Conservation (phyloP, 2,329 filamentous ascomycete genomes). For the Scedosporium minutisporum region DNA sequence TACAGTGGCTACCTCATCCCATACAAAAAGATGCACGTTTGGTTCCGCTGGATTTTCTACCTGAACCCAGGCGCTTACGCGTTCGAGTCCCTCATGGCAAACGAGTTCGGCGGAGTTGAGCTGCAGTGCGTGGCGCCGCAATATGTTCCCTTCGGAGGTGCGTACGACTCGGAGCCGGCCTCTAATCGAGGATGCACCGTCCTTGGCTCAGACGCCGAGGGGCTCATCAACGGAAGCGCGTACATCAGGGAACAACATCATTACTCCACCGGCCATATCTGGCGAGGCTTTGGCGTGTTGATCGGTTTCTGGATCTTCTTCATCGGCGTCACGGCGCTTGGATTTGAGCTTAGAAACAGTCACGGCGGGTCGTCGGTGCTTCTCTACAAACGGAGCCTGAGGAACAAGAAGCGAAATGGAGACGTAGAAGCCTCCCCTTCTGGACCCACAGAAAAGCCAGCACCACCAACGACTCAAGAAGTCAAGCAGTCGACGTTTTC, state of each 20-base stretch:
- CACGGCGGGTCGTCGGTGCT: slow-evolving; percentile 53
- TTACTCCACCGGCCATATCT: slow-evolving; percentile 50
- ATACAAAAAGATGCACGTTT: slow-evolving; percentile 31
- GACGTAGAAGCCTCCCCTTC: slow-evolving; percentile 21
- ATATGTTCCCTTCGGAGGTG: slow-evolving; percentile 42
- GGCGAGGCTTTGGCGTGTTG: slow-evolving; percentile 71
- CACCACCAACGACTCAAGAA: slow-evolving; percentile 15
- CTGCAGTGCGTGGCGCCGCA: slow-evolving; percentile 51
- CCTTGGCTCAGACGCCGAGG: slow-evolving; percentile 34
- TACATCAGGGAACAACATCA: slow-evolving; percentile 45
- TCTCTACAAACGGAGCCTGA: slow-evolving; percentile 54
- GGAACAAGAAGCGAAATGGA: slow-evolving; percentile 23
- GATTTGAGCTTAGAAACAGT: slow-evolving; percentile 54
- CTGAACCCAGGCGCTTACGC: slow-evolving; percentile 45
- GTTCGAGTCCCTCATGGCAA: slow-evolving; percentile 58
- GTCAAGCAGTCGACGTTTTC: slow-evolving; percentile 57
- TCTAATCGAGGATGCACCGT: slow-evolving; percentile 46
- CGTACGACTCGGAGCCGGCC: slow-evolving; percentile 15
- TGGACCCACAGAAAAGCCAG: neutral
- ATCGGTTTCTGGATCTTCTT: slow-evolving; percentile 70
- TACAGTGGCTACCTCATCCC: slow-evolving; percentile 32
- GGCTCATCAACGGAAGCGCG: slow-evolving; percentile 39
- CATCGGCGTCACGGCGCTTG: slow-evolving; percentile 59
- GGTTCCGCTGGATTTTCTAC: slow-evolving; percentile 48
- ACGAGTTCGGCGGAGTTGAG: slow-evolving; percentile 47